Conservation (phyloP, 2,329 filamentous ascomycete species). For the Diaporthe citri region DNA sequence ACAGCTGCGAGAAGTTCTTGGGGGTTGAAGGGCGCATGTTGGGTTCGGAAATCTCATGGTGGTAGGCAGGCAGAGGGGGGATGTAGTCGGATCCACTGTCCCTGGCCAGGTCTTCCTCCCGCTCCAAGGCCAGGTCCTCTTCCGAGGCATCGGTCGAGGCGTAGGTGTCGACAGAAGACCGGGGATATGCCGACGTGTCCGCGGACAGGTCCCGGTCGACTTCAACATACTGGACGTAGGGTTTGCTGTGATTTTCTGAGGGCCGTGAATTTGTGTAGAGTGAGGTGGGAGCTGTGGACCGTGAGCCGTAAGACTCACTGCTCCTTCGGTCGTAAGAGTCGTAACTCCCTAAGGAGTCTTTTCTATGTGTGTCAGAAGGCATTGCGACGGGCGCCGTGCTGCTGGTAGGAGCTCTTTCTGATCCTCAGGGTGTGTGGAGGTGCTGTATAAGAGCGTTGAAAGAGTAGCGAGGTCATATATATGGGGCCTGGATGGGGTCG, state of each 20-base stretch:
- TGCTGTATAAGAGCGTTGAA: conserved; percentile 2
- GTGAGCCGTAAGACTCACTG: conserved; percentile 37
- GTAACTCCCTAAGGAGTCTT: conserved; percentile 20
- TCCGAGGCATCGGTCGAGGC: conserved; percentile 78
- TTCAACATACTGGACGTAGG: conserved; percentile 37
- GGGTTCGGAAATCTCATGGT: conserved; percentile 71
- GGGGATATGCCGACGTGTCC: conserved; percentile 58
- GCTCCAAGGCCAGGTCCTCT: conserved; percentile 62
- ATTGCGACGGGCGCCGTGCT: conserved; percentile 31
- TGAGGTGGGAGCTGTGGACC: conserved; percentile 38
- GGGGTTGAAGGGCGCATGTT: conserved; percentile 83
- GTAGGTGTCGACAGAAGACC: conserved; percentile 82
- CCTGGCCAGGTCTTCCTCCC: conserved; percentile 51
- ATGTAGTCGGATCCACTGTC: conserved; percentile 53
- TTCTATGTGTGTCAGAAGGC: conserved; percentile 33
- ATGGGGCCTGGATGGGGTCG: conserved; percentile 9
- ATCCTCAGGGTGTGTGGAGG: not conserved
- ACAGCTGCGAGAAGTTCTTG: conserved; percentile 84
- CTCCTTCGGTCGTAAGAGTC: conserved; percentile 36
- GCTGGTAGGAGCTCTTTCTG: not conserved
- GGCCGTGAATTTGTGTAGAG: conserved; percentile 28
- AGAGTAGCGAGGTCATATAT: conserved; percentile 16
- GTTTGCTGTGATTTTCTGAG: conserved; percentile 32
- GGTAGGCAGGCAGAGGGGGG: conserved; percentile 69
- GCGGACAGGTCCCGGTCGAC: conserved; percentile 54